Evolutionary conservation across 257 asterid species (phyloP).

Genomic region (Catharanthus roseus): DNA sequence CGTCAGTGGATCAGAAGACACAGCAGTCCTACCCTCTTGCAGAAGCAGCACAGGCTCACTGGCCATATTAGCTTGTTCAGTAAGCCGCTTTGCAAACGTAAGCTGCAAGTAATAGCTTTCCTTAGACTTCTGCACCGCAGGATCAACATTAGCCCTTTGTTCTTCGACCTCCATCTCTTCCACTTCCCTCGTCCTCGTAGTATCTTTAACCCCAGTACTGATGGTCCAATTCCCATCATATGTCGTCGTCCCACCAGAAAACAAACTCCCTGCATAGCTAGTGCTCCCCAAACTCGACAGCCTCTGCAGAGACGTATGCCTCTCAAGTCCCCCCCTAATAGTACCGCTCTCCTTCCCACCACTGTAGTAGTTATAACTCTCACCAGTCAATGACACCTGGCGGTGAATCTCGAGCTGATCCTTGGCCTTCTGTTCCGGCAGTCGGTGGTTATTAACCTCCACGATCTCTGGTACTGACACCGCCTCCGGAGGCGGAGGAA

Average conservation of each 20-base stretch:
- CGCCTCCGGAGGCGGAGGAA: constrained; percentile 30
- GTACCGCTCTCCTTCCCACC: constrained; percentile 27
- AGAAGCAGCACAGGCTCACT: constrained; percentile 44
- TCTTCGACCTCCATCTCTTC: constrained; percentile 29
- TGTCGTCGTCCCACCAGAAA: constrained; percentile 65
- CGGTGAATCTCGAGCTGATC: constrained; percentile 17
- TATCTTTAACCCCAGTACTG: constrained; percentile 38
- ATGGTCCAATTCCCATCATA: constrained; percentile 71
- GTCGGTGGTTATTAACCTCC: constrained; percentile 17
- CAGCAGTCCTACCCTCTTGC: constrained; percentile 38
- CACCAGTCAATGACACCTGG: constrained; percentile 22
- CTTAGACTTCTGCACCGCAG: constrained; percentile 37
- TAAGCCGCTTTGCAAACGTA: constrained; percentile 58
- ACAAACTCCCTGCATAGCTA: constrained; percentile 75
- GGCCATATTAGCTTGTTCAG: constrained; percentile 55
- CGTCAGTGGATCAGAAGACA: constrained; percentile 49
- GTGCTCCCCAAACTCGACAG: constrained; percentile 68
- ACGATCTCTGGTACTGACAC: constrained; percentile 29
- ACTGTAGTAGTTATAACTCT: constrained; percentile 22
- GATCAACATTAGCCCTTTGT: constrained; percentile 17
- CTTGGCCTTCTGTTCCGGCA: constrained; percentile 10
- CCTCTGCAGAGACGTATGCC: constrained; percentile 60
- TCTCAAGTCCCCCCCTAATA: constrained; percentile 36
- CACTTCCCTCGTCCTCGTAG: constrained; percentile 33
- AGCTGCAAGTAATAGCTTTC: constrained; percentile 72